These are phyloP conservation scores for Pseudopyricularia cyperi DNA, from an alignment of 2,329 filamentous ascomycete species.

Conservation along the genomic window DNA sequence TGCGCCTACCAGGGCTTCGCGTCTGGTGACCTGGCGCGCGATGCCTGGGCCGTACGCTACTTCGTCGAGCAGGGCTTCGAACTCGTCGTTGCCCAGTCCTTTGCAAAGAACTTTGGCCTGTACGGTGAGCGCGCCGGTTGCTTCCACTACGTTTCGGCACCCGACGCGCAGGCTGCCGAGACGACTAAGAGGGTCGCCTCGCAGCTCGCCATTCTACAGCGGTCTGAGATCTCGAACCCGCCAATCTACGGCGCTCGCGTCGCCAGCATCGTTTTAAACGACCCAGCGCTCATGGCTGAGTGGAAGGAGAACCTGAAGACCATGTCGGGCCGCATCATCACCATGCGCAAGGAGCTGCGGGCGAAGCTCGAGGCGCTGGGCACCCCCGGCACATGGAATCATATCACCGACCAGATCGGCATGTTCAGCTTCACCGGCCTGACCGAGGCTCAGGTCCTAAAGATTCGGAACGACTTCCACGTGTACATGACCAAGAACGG, in stretches of 20 bases:
- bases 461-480: slow-evolving; percentile 57
- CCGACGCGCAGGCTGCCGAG: slow-evolving; percentile 49
- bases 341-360: slow-evolving; percentile 72
- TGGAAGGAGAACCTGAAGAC: slow-evolving; percentile 87
- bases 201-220: slow-evolving; percentile 87
- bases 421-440: slow-evolving; percentile 96
- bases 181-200: slow-evolving; percentile 57
- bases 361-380: slow-evolving; percentile 69
- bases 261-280: slow-evolving; percentile 72
- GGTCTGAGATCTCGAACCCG: slow-evolving; percentile 94
- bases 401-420: slow-evolving; percentile 97
- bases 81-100: slow-evolving; percentile 79
- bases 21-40: slow-evolving; percentile 71
- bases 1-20: slow-evolving; percentile 96
- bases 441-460: slow-evolving; percentile 57
- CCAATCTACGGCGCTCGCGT: slow-evolving; percentile 90
- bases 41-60: slow-evolving; percentile 87
- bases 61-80: slow-evolving; percentile 88
- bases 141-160: slow-evolving; percentile 82
- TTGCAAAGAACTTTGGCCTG: slow-evolving; percentile 96
- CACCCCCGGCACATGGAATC: slow-evolving; percentile 87
- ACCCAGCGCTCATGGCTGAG: slow-evolving; percentile 66
- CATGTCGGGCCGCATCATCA: slow-evolving; percentile 91
- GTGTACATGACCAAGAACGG: slow-evolving; percentile 97
- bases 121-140: slow-evolving; percentile 94